A percentile compares a stretch with the other conserved stretches of the same genome.
These are phyloP conservation scores for Diplodia sapinea DNA, from an alignment of 2,329 filamentous ascomycete genomes.

Conservation along the genomic window DNA sequence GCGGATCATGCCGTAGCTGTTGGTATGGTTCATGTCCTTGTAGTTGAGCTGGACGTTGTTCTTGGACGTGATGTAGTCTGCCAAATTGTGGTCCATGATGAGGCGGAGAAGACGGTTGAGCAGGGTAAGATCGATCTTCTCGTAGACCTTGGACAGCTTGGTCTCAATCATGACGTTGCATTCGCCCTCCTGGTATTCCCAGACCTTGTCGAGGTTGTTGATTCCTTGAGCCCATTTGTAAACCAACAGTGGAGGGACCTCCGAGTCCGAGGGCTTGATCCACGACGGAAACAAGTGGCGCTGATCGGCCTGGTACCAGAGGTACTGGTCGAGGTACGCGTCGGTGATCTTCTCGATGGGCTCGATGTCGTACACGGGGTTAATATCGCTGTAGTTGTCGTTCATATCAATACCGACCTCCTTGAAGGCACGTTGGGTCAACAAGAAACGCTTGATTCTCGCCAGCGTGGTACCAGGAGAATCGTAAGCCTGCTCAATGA, in stretches of 20 bases:
- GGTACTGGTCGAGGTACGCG: conserved; percentile 95
- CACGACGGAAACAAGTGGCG: conserved; percentile 95
- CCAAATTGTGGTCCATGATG: conserved; percentile 99
- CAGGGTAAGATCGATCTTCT: conserved; percentile 97
- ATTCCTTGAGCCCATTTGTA: conserved; percentile 99
- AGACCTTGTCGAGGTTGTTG: conserved; percentile 95
- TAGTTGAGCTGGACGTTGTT: conserved; percentile 99
- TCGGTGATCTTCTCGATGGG: conserved; percentile 99
- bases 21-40: conserved; percentile 99
- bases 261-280: conserved; percentile 99
- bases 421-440: conserved; percentile 98
- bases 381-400: conserved; percentile 99
- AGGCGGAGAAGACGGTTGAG: conserved; percentile 90
- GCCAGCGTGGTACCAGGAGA: conserved; percentile 95
- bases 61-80: conserved; percentile 98
- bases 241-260: conserved; percentile 89
- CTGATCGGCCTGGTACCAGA: conserved; percentile 99
- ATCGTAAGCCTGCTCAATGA: conserved; percentile 98
- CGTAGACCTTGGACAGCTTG: conserved; percentile 97
- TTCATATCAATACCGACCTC: conserved; percentile 99
- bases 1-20: conserved; percentile 97
- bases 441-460: conserved; percentile 94
- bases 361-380: conserved; percentile 98
- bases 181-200: conserved; percentile 91
- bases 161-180: conserved; percentile 99